Percentiles rank a stretch among this genome's conserved stretches.
Evolutionary conservation across 2,329 filamentous ascomycete species (phyloP).

Genomic region (Xylariomycetidae sp.): DNA sequence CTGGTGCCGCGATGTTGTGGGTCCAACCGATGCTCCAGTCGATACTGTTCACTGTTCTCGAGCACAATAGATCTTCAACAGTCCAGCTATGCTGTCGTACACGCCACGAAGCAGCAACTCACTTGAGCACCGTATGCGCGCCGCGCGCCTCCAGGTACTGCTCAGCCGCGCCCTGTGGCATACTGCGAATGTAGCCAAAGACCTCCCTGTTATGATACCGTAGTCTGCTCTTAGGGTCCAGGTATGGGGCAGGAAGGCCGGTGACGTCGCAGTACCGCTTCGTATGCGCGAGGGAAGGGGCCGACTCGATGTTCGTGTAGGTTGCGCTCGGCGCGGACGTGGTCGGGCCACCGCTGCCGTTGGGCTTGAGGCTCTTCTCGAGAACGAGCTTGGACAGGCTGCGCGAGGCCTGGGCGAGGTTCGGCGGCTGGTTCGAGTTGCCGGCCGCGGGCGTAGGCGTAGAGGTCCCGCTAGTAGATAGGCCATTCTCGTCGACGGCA

Average conservation of each 20-base stretch:
- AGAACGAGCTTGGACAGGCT: constrained; percentile 82
- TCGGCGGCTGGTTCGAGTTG: constrained; percentile 44
- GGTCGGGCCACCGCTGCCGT: constrained; percentile 27
- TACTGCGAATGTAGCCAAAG: constrained; percentile 71
- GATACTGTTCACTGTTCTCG: too few species aligned
- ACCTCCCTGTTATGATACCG: constrained; percentile 92
- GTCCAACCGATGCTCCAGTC: too few species aligned
- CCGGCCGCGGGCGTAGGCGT: constrained; percentile 43
- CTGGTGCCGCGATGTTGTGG: too few species aligned
- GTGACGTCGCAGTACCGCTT: constrained; percentile 96
- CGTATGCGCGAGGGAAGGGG: constrained; percentile 77
- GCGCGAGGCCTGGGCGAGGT: constrained; percentile 83
- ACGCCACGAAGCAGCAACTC: constrained; percentile 29
- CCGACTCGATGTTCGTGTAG: constrained; percentile 95
- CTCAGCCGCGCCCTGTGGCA: constrained; percentile 80
- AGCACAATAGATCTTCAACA: too few species aligned
- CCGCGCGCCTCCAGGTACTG: constrained; percentile 84
- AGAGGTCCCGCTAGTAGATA: constrained; percentile 52
- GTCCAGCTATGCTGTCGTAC: too few species aligned
- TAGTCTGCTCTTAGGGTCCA: constrained; percentile 89
- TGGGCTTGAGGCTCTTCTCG: constrained; percentile 64
- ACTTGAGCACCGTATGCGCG: constrained; percentile 91
- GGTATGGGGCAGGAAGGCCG: constrained; percentile 82
- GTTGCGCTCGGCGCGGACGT: constrained; percentile 65
- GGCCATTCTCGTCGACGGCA: constrained; percentile 38